phyloP scores from a whole-genome alignment of 2,329 filamentous ascomycete genomes.

The Thielaviopsis musarum region DNA sequence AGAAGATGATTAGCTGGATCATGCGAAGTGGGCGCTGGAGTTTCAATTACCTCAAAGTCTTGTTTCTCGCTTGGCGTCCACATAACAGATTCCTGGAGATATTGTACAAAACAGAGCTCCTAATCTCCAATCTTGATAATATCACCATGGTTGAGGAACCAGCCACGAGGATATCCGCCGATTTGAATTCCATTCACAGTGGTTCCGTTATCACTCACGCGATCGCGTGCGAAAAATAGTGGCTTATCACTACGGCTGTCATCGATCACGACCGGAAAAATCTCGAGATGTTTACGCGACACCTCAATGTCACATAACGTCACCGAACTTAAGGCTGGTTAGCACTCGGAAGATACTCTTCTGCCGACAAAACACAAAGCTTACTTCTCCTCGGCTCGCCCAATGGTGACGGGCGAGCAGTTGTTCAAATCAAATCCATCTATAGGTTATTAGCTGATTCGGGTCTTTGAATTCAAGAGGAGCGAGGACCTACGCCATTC shows the following conservation, averaged over 20 bases:
- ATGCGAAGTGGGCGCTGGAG: neutral
- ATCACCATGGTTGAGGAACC: constrained; percentile 35
- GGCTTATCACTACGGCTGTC: constrained; percentile 1
- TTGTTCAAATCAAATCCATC: constrained; percentile 8
- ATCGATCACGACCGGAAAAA: constrained; percentile 10
- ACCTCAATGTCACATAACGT: constrained; percentile 5
- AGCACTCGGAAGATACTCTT: neutral
- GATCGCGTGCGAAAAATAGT: constrained; percentile 36
- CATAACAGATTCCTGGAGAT: neutral
- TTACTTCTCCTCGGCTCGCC: constrained; percentile 6
- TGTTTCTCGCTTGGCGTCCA: neutral
- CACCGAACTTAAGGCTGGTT: neutral
- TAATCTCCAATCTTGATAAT: constrained; percentile 25
- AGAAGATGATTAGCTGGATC: constrained; percentile 1
- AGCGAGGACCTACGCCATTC: neutral
- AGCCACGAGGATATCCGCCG: constrained; percentile 25
- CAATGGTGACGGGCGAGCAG: constrained; percentile 1
- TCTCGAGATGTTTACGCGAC: constrained; percentile 11
- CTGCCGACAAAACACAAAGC: neutral
- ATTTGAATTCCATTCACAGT: constrained; percentile 31
- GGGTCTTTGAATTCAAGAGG: neutral
- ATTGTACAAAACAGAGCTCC: constrained; percentile 22
- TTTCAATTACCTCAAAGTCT: neutral
- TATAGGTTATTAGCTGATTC: neutral
- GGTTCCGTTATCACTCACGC: constrained; percentile 36